A percentile compares a stretch with the other conserved stretches of the same genome.
phyloP scores from a whole-genome alignment of 768 basidiomycete genomes.

The Mycena vitilis region DNA sequence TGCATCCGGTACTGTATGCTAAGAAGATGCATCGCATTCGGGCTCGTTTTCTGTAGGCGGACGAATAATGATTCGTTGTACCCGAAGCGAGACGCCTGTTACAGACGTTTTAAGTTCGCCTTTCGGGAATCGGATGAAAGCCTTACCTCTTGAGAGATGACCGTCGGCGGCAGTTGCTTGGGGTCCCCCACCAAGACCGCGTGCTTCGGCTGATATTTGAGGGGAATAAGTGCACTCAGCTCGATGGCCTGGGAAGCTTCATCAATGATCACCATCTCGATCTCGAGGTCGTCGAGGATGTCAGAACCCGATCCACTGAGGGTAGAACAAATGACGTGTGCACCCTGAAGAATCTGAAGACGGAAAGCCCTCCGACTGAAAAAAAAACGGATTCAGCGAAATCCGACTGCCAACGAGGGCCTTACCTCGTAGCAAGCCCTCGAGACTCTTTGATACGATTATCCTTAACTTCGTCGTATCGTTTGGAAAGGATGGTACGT shows the following conservation, averaged over 20 bases:
- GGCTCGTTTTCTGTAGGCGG: conserved; percentile 81
- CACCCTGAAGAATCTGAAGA: conserved; percentile 81
- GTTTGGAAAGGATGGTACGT: conserved; percentile 71
- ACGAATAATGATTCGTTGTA: conserved; percentile 97
- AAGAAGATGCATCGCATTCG: conserved; percentile 89
- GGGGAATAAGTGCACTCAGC: conserved; percentile 92
- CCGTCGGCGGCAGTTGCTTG: conserved; percentile 95
- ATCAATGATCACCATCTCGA: conserved; percentile 97
- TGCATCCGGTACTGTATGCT: conserved; percentile 99
- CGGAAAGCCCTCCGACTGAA: conserved; percentile 74
- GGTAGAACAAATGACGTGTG: conserved; percentile 94
- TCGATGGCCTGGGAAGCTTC: conserved; percentile 98
- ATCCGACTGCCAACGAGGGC: background rate
- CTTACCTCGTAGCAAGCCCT: conserved; percentile 73
- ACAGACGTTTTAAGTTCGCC: conserved; percentile 7
- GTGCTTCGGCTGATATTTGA: conserved; percentile 85
- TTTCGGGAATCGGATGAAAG: conserved; percentile 6
- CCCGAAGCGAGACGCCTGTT: conserved; percentile 71
- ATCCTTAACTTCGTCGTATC: conserved; percentile 84
- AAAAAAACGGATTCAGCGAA: conserved; percentile 2
- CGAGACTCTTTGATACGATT: conserved; percentile 84
- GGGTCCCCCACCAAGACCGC: conserved; percentile 98
- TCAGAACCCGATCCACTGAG: conserved; percentile 95
- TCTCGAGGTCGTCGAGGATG: conserved; percentile 81
- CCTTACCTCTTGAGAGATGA: conserved; percentile 59